Evolutionary conservation across 768 basidiomycete genomes (phyloP), one percentile per base, ranked within the genome.

Genomic region (Zangia roseola): DNA sequence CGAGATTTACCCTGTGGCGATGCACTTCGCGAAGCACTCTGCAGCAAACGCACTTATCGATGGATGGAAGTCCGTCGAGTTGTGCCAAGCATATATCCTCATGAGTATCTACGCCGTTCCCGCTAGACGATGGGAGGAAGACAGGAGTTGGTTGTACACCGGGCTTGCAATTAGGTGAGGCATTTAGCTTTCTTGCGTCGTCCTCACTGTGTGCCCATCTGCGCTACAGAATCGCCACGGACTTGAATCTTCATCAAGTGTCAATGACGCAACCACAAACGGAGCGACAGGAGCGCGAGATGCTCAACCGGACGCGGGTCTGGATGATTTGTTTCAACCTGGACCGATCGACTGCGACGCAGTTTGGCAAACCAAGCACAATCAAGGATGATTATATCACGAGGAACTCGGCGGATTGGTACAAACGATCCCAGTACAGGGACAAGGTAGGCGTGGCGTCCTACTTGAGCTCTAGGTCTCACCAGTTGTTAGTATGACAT

Each of bases 261-360:
- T 72, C 82, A 9, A 71, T 71, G 9, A 72, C 72, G 5, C 82
- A 84, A 56, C 78, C 83, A n/a, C 75, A 80, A 46, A 83, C 78
- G 20, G 89, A 92, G 67, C 81, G 76, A 31, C 82, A 88, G 54
- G 88, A 88, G 54, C 77, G 92, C 16, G 92, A 94, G 70, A 77
- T 89, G 28, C 69, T 93, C 59, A 94, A 97, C 64, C 82, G 87
- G 49, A 83, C 82, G 35, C 73, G 93, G n/a, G 83, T 86, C 24
- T 97, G 92, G 92, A 79, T 94, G 75, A 87, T 88, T 43, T 94
- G 90, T 64, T 93, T 86, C 71, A 90, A 91, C 62, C 65, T 94
- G 49, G 93, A 97, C 64, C 81, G 89, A 16, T 93, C 91, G 23
- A 86, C 87, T 3, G 85, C 90, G 2, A 92, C 88, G 3, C 87